Evolutionary conservation across 768 basidiomycete species (phyloP).

Genomic region (Cyclocybe aegerita): DNA sequence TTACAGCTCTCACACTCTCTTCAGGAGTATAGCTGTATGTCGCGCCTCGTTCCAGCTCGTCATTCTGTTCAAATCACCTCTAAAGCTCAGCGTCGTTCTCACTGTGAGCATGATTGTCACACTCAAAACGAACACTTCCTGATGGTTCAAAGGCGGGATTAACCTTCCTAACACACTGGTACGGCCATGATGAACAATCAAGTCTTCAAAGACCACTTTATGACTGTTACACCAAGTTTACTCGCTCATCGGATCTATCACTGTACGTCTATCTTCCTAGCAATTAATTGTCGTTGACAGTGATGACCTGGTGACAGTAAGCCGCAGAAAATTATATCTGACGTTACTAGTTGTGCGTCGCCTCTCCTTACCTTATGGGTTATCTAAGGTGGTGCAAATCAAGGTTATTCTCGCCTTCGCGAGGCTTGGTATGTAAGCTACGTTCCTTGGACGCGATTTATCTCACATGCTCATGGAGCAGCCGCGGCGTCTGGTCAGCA

Average conservation of each 20-base stretch:
- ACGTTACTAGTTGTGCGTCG: conserved; percentile 8
- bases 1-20: background rate
- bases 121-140: background rate
- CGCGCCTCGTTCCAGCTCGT: background rate
- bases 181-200: background rate
- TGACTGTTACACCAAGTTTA: conserved; percentile 21
- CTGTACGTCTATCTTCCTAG: conserved; percentile 21
- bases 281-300: background rate
- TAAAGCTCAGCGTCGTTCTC: conserved; percentile 21
- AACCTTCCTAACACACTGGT: conserved; percentile 28
- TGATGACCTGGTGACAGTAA: conserved; percentile 8
- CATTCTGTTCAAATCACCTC: background rate
- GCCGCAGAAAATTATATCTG: conserved; percentile 12
- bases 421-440: no score
- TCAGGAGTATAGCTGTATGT: conserved; percentile 20
- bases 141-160: conserved; percentile 20
- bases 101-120: conserved; percentile 15
- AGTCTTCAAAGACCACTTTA: background rate
- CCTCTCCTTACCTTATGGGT: no score
- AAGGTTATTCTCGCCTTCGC: no score
- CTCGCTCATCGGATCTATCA: conserved; percentile 36
- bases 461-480: conserved; percentile 1
- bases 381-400: no score
- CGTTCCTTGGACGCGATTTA: background rate
- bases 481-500: conserved; percentile 26